Percentiles rank a stretch among this genome's conserved stretches.
Conservation (phyloP, 768 basidiomycete genomes). For the Exsudoporus frostii region DNA sequence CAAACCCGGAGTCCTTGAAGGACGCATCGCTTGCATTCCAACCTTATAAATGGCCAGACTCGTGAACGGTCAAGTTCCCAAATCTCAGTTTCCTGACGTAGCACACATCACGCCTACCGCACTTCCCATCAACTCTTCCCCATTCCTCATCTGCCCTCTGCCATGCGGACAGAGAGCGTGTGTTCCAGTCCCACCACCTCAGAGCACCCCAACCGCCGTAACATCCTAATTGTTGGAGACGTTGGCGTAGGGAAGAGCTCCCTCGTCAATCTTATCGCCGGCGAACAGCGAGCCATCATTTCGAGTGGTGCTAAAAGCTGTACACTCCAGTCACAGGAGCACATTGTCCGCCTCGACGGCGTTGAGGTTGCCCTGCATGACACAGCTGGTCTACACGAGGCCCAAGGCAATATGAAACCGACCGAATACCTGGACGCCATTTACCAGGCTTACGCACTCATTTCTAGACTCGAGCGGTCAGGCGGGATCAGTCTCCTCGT, state of each 20-base stretch:
- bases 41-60: conserved; percentile 12
- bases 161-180: conserved; percentile 11
- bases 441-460: conserved; percentile 31
- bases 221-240: conserved; percentile 28
- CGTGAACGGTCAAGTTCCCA: neutral
- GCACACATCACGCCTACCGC: neutral
- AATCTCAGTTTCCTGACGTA: neutral
- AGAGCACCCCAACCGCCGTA: conserved; percentile 15
- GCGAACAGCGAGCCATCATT: conserved; percentile 22
- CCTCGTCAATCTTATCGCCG: conserved; percentile 39
- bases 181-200: conserved; percentile 14
- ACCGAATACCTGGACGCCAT: conserved; percentile 27
- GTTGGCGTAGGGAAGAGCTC: conserved; percentile 38
- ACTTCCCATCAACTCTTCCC: conserved; percentile 1
- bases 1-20: neutral
- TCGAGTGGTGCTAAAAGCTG: conserved; percentile 34
- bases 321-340: conserved; percentile 31
- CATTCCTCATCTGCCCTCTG: neutral
- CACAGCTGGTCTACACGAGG: conserved; percentile 30
- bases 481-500: conserved; percentile 30
- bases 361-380: conserved; percentile 23
- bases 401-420: conserved; percentile 21
- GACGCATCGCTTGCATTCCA: neutral
- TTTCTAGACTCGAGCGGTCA: conserved; percentile 27
- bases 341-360: conserved; percentile 19